Base-by-base conservation (phyloP, 768 basidiomycete species). In the Pleurotus salmoneostramineus region DNA sequence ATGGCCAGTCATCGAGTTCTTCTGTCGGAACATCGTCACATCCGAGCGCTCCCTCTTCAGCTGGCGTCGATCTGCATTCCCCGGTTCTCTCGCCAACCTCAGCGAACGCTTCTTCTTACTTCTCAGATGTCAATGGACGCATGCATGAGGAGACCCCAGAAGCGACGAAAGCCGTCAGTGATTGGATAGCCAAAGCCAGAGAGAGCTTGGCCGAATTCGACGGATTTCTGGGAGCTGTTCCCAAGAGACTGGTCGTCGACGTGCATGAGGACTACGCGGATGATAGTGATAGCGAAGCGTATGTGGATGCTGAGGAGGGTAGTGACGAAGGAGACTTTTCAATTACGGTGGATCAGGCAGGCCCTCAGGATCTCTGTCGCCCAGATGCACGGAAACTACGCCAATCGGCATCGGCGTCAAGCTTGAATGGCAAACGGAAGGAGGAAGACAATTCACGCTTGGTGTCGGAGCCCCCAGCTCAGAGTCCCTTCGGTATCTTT, bases 181-280 rank as follows among this genome's bases (percentile, higher is more conserved):
- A 88, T 59, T 93, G 91, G 91, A 85, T 93, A 56, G 77, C 84
- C 5, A 87, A 85, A 67, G 90, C 90, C 0, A 81, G 84, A 51
- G 81, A 84, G 58, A 85, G 82, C 37, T 75, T 91, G 48, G 77
- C 83, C 57, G 83, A 87, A 56, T 87, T 89, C 59, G 87, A 83
- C 10, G 81, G 78, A 12, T 83, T 83, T 65, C 84, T 91, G 58
- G 85, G 79, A 36, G 73, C 77, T 34, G 75, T 82, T 66, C 81
- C 83, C 15, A 78, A 77, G 66, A 77, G 71, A 61, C 81, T 75
- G 54, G 69, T 82, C 27, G 75, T 81, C 36, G 37, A 55, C 3
- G 78, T 81, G 15, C 15, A 55, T 7, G 78, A 78, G 42, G 82
- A 82, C 46, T 69, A 69, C 31, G 76, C 77, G 56, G 78, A 77